phyloP scores from a whole-genome alignment of 768 basidiomycete species.

The Clavulina sp. region DNA sequence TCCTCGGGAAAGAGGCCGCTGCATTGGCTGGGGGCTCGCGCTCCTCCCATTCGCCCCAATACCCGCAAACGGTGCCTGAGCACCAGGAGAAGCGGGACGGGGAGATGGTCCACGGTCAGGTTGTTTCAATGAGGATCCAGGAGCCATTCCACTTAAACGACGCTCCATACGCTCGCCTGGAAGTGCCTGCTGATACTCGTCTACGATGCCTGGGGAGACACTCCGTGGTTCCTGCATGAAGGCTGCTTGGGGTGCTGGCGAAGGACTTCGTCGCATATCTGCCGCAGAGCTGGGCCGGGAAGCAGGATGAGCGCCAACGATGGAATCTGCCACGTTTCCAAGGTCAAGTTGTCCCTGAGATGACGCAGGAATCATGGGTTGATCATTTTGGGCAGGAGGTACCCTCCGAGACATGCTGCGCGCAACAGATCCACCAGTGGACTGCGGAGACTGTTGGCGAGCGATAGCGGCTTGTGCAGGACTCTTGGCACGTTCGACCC shows the following conservation, averaged over 20 bases:
- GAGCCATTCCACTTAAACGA: conserved; percentile 13
- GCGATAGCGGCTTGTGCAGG: neutral
- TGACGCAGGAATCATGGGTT: neutral
- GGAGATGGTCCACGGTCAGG: conserved; percentile 29
- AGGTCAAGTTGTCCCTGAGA: conserved; percentile 32
- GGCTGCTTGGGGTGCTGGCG: conserved; percentile 40
- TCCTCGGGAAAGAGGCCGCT: conserved; percentile 26
- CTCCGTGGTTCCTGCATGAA: conserved; percentile 50
- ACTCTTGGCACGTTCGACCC: neutral
- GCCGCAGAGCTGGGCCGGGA: conserved; percentile 47
- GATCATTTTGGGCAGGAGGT: neutral
- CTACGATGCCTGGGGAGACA: conserved; percentile 34
- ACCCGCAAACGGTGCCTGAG: conserved; percentile 37
- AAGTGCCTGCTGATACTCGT: conserved; percentile 67
- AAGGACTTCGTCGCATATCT: conserved; percentile 19
- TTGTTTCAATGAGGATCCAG: conserved; percentile 19
- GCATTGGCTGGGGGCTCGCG: conserved; percentile 25
- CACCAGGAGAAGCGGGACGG: conserved; percentile 22
- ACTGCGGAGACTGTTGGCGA: neutral
- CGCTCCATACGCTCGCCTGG: conserved; percentile 47
- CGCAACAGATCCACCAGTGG: neutral
- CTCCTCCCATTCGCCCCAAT: conserved; percentile 53
- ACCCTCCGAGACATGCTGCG: neutral
- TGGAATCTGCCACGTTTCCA: conserved; percentile 51
- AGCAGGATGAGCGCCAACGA: conserved; percentile 62